Percentiles rank a stretch among this genome's conserved stretches.
Evolutionary conservation across 495 filamentous ascomycete genomes (phyloP).

Genomic region (Venustampulla echinocandica): DNA sequence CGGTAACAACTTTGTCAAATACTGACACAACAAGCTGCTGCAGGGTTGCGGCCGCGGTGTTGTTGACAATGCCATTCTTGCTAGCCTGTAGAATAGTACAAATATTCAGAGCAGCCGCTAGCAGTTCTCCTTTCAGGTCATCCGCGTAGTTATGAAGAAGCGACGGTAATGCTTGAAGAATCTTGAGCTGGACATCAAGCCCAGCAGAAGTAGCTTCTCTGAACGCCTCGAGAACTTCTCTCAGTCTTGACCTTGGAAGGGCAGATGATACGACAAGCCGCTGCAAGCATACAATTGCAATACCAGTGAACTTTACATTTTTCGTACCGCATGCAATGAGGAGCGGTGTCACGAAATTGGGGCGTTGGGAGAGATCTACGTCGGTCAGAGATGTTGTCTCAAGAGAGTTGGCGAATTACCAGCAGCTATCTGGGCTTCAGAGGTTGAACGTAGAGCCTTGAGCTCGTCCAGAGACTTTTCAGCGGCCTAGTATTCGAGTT

Average conservation of each 20-base stretch:
- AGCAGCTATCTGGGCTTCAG: slow-evolving; percentile 74
- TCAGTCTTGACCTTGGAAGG: slow-evolving; percentile 61
- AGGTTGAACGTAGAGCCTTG: slow-evolving; percentile 65
- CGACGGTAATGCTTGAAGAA: slow-evolving; percentile 86
- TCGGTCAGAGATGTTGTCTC: slow-evolving; percentile 4
- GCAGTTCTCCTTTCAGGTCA: slow-evolving; percentile 69
- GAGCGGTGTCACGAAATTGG: slow-evolving; percentile 84
- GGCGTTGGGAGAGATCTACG: slow-evolving; percentile 70
- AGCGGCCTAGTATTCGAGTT: slow-evolving; percentile 55
- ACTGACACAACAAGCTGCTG: slow-evolving; percentile 88
- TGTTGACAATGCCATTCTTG: slow-evolving; percentile 86
- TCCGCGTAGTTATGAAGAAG: slow-evolving; percentile 83
- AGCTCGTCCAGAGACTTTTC: slow-evolving; percentile 90
- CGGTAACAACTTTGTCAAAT: slow-evolving; percentile 79
- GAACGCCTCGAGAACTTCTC: slow-evolving; percentile 78
- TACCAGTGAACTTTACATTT: slow-evolving; percentile 80
- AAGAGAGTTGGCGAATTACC: slow-evolving; percentile 43
- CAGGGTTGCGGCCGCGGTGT: slow-evolving; percentile 87
- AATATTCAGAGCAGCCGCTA: slow-evolving; percentile 75
- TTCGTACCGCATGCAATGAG: slow-evolving; percentile 82
- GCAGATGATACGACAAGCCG: slow-evolving; percentile 73
- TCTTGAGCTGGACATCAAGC: slow-evolving; percentile 91
- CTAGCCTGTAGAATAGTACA: slow-evolving; percentile 83
- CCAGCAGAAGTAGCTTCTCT: slow-evolving; percentile 67
- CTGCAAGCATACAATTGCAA: slow-evolving; percentile 80